Evolutionary conservation across 176 grass and related monocot species (phyloP), one percentile per base, ranked within the genome.

Genomic region (Dactylis glomerata): DNA sequence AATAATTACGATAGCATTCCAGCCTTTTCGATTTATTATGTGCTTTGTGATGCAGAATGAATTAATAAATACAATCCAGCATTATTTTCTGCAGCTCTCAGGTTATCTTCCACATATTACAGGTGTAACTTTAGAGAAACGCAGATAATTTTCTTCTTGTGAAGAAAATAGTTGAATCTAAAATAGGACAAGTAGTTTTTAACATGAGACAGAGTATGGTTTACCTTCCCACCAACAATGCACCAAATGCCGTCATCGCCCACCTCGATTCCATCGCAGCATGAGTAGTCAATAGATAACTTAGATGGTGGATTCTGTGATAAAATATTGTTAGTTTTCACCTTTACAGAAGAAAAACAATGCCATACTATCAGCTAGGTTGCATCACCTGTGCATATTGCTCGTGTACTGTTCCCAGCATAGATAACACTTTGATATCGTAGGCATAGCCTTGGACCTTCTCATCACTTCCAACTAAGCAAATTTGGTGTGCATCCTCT

Each of bases 201-300:
- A 0, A 3, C 49, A 81, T 32, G n/a, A 74, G 14, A 58, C 32
- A 64, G 27, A 17, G 52, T 87, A 45, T 68, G 36, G 40, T 78
- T 85, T 75, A 98, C 96, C 91, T 98, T 98, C 20, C 96, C 93
- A 59, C 96, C 93, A n/a, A 98, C 96, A 82, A 98, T 92, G 84
- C 38, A 92, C 96, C 96, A 98, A 63, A 92, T 87, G 33, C 93
- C 96, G 22, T 96, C 96, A 78, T 87, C 86, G 79, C 87, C 87
- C 76, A 90, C 91, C 76, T 96, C 93, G 27, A 98, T 81, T 80
- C 96, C 93, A 81, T 98, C 96, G 26, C 69, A 93, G 74, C 81
- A 90, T 52, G 85, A 93, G 81, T 83, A 81, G 54, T 98, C 93
- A 87, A 98, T 87, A 78, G 86, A 93, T 85, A 98, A 81, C 56